Percentiles rank a stretch among this genome's conserved stretches.
These are phyloP conservation scores for Stephania yunnanensis DNA, from an alignment of 164 flowering plant genomes.

Conservation along the genomic window DNA sequence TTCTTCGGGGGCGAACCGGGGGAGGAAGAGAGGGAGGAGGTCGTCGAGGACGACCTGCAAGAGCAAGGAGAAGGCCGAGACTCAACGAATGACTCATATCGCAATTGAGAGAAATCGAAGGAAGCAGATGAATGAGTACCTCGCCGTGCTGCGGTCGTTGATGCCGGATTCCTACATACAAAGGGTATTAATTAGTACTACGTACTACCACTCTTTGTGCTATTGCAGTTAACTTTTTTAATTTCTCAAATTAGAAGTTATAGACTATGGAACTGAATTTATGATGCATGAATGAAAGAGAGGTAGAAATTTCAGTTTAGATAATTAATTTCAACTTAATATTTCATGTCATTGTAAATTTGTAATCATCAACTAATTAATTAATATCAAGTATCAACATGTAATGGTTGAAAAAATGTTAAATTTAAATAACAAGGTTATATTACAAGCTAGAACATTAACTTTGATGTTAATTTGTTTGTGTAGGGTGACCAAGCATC, in stretches of 20 bases:
- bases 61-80: conserved; percentile 80
- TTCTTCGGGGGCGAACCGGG: conserved; percentile 20
- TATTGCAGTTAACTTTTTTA: too few species aligned
- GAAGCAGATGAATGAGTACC: conserved; percentile 88
- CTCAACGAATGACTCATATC: conserved; percentile 93
- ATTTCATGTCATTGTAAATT: too few species aligned
- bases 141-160: conserved; percentile 65
- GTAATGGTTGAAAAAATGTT: too few species aligned
- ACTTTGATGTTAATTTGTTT: background rate
- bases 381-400: too few species aligned
- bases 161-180: conserved; percentile 80
- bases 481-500: conserved; percentile 94
- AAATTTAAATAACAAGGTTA: too few species aligned
- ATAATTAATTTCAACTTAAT: too few species aligned
- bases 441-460: background rate
- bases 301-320: too few species aligned
- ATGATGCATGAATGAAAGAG: background rate
- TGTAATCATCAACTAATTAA: too few species aligned
- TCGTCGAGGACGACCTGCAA: conserved; percentile 50
- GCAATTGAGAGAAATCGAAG: conserved; percentile 80
- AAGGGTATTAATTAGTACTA: conserved; percentile 31
- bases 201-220: too few species aligned
- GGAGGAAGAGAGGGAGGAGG: conserved; percentile 50
- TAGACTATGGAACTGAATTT: background rate
- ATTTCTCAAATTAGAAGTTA: too few species aligned